phyloP scores from a whole-genome alignment of 2,329 filamentous ascomycete genomes.

The Aspergillus nomiae region DNA sequence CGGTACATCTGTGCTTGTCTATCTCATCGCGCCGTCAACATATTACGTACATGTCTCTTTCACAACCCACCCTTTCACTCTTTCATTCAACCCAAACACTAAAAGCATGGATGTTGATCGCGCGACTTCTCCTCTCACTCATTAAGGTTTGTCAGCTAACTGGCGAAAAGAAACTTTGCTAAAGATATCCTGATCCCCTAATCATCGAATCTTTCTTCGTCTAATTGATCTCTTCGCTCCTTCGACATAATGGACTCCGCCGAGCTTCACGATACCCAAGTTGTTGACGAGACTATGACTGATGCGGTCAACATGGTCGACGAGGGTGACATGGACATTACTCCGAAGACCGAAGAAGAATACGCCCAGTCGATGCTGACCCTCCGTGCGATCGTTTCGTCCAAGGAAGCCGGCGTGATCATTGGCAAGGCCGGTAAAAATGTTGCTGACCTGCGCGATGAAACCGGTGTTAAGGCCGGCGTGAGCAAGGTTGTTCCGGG shows the following conservation, averaged over 20 bases:
- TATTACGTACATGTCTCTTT: not conserved
- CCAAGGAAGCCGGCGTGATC: slow-evolving; percentile 98
- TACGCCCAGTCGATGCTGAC: slow-evolving; percentile 92
- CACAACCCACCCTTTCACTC: not conserved
- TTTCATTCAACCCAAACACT: not conserved
- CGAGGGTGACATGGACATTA: slow-evolving; percentile 69
- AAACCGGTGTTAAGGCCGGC: slow-evolving; percentile 96
- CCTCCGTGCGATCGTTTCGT: slow-evolving; percentile 94
- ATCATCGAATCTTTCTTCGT: not conserved
- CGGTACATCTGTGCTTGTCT: not conserved
- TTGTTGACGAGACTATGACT: slow-evolving; percentile 63
- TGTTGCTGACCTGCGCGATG: slow-evolving; percentile 92
- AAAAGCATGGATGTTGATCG: slow-evolving; percentile 3
- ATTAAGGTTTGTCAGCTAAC: not conserved
- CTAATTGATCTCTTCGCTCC: slow-evolving; percentile 4
- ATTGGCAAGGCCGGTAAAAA: slow-evolving; percentile 99
- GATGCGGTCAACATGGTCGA: slow-evolving; percentile 70
- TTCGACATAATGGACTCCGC: slow-evolving; percentile 59
- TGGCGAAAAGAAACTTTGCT: not conserved
- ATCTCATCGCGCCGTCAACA: not conserved
- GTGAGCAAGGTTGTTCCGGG: slow-evolving; percentile 98
- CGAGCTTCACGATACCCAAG: slow-evolving; percentile 58
- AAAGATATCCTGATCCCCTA: not conserved
- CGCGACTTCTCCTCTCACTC: not conserved
- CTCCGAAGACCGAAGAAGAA: slow-evolving; percentile 93